A percentile compares a stretch with the other conserved stretches of the same genome.
These are phyloP conservation scores for Curvularia sp. DNA, from an alignment of 2,329 filamentous ascomycete species.

Conservation along the genomic window DNA sequence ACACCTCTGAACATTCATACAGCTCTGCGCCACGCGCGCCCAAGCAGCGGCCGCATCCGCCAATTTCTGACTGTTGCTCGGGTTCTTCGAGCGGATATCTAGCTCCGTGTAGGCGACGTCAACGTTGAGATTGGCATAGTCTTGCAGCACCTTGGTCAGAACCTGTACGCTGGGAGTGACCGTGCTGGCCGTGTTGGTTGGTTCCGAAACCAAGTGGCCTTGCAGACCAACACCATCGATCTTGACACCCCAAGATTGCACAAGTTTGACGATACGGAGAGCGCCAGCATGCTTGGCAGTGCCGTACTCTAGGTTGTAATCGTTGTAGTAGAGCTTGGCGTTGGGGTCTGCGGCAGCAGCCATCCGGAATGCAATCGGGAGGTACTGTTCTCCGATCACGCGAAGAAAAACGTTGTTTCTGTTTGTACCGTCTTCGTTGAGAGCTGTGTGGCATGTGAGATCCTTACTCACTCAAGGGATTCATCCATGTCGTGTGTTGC, in stretches of 20 bases:
- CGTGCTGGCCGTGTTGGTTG: slow-evolving; percentile 54
- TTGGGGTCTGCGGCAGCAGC: slow-evolving; percentile 64
- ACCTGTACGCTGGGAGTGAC: slow-evolving; percentile 56
- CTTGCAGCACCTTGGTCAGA: slow-evolving; percentile 57
- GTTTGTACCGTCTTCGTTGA: slow-evolving; percentile 66
- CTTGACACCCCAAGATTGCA: slow-evolving; percentile 51
- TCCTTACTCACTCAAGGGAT: not conserved
- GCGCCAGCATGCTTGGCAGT: slow-evolving; percentile 53
- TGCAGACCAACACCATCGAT: slow-evolving; percentile 70
- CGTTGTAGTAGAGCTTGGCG: slow-evolving; percentile 68
- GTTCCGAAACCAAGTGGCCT: slow-evolving; percentile 61
- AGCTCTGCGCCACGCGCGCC: slow-evolving; percentile 46
- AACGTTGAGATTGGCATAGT: slow-evolving; percentile 61
- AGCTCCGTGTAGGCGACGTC: slow-evolving; percentile 69
- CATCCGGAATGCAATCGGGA: slow-evolving; percentile 64
- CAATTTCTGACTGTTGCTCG: slow-evolving; percentile 52
- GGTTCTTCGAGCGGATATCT: slow-evolving; percentile 62
- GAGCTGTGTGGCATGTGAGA: slow-evolving; percentile 43
- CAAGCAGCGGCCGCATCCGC: slow-evolving; percentile 56
- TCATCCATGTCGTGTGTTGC: not conserved
- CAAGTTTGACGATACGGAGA: slow-evolving; percentile 45
- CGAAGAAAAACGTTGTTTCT: slow-evolving; percentile 63
- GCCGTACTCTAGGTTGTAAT: slow-evolving; percentile 68
- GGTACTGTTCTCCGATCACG: slow-evolving; percentile 64
- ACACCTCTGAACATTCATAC: slow-evolving; percentile 45